Evolutionary conservation across 331 rosid species (phyloP).

Genomic region (Acacia concinna): DNA sequence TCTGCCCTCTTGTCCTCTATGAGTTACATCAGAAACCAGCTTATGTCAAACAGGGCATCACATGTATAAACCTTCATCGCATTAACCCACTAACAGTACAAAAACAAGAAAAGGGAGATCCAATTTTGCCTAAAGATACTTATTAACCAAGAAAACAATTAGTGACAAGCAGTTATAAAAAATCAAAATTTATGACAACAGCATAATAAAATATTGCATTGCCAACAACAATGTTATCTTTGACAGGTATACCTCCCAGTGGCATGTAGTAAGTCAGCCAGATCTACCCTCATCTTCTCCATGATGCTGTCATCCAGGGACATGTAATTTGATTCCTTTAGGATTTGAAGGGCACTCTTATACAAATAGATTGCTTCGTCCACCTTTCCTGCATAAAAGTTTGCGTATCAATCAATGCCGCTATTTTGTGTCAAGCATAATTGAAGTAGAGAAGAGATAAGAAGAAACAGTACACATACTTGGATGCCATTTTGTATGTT

Average conservation of each 20-base stretch:
- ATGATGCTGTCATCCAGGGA: slow-evolving; percentile 61
- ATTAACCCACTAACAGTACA: background rate
- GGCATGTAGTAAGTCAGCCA: slow-evolving; percentile 81
- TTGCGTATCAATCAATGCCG: slow-evolving; percentile 15
- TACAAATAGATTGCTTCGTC: slow-evolving; percentile 76
- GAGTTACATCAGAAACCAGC: slow-evolving; percentile 22
- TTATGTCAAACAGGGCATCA: slow-evolving; percentile 9
- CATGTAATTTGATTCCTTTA: slow-evolving; percentile 69
- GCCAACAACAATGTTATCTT: slow-evolving; percentile 10
- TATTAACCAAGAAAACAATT: background rate
- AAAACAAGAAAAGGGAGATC: background rate
- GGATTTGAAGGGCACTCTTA: slow-evolving; percentile 64
- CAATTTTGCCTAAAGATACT: background rate
- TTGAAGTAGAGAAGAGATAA: background rate
- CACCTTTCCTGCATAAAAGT: slow-evolving; percentile 54
- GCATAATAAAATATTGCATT: background rate
- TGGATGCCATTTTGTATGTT: background rate
- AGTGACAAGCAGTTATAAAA: background rate
- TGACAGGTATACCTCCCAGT: slow-evolving; percentile 65
- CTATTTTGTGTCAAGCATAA: background rate
- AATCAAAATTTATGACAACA: background rate
- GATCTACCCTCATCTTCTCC: slow-evolving; percentile 86
- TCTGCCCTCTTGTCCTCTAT: slow-evolving; percentile 87
- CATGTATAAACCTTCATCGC: slow-evolving; percentile 1
- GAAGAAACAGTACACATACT: background rate